Percentiles rank a stretch among this genome's conserved stretches.
Evolutionary conservation across 345 rosid species (phyloP).

Genomic region (Boechera divaricarpa): DNA sequence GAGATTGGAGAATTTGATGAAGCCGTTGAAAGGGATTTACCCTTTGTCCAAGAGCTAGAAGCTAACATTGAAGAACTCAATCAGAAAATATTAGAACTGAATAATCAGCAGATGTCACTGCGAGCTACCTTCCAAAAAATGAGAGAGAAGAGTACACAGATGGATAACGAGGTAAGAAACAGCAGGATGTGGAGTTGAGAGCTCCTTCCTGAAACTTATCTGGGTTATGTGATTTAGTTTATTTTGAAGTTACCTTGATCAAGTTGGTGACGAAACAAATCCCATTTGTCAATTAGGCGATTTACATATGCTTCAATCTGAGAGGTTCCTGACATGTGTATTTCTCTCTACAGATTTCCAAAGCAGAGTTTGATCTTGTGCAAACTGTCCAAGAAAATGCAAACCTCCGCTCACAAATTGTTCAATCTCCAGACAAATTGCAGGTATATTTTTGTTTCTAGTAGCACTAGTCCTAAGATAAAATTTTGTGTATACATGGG

Average conservation of each 20-base stretch:
- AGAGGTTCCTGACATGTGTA: constrained; percentile 17
- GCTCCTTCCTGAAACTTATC: not conserved
- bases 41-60: constrained; percentile 73
- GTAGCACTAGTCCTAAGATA: not conserved
- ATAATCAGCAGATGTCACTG: constrained; percentile 75
- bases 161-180: constrained; percentile 66
- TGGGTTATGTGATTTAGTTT: constrained; percentile 2
- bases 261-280: constrained; percentile 20
- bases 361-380: constrained; percentile 79
- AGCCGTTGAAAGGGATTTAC: constrained; percentile 70
- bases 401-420: constrained; percentile 74
- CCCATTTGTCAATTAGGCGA: not conserved
- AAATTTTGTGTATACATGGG: not conserved
- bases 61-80: constrained; percentile 65
- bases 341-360: constrained; percentile 63
- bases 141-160: constrained; percentile 65
- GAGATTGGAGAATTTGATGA: constrained; percentile 70
- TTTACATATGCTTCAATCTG: not conserved
- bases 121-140: constrained; percentile 59
- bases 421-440: constrained; percentile 93
- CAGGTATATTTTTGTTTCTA: constrained; percentile 56
- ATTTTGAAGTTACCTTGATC: constrained; percentile 11
- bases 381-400: constrained; percentile 90
- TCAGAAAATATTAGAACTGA: constrained; percentile 65
- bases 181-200: not conserved